Evolutionary conservation across 176 grass and related monocot genomes (phyloP).

Genomic region (Bromus sterilis): DNA sequence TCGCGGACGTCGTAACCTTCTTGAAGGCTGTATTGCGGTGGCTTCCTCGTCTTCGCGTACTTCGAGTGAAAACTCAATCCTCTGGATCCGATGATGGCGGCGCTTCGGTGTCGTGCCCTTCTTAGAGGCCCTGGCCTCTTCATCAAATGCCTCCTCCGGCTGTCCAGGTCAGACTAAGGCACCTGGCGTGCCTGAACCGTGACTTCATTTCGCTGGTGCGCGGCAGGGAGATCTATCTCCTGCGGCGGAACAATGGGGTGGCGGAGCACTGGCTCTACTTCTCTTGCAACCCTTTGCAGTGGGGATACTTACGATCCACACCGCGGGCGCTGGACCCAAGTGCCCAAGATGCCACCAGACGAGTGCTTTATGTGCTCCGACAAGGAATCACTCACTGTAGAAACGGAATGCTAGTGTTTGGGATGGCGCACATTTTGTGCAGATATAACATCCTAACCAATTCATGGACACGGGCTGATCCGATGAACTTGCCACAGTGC

Average conservation of each 20-base stretch:
- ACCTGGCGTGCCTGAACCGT: slow-evolving; percentile 28
- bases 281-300: slow-evolving; percentile 56
- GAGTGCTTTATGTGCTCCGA: slow-evolving; percentile 48
- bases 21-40: too few species aligned
- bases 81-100: too few species aligned
- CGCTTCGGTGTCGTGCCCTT: too few species aligned
- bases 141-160: slow-evolving; percentile 51
- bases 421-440: slow-evolving; percentile 60
- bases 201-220: slow-evolving; percentile 46
- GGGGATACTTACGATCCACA: slow-evolving; percentile 79
- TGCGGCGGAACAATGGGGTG: slow-evolving; percentile 42
- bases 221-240: slow-evolving; percentile 52
- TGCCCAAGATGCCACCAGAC: slow-evolving; percentile 63
- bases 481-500: slow-evolving; percentile 55
- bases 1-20: too few species aligned
- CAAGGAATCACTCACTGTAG: slow-evolving; percentile 69
- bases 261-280: slow-evolving; percentile 85
- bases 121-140: neutral
- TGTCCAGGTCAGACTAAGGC: slow-evolving; percentile 58
- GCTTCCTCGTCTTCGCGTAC: too few species aligned
- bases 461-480: slow-evolving; percentile 50
- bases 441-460: slow-evolving; percentile 87
- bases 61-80: too few species aligned
- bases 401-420: slow-evolving; percentile 75
- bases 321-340: slow-evolving; percentile 45